phyloP scores from a whole-genome alignment of 2,329 filamentous ascomycete genomes.

The Chaetomium olivaceum region DNA sequence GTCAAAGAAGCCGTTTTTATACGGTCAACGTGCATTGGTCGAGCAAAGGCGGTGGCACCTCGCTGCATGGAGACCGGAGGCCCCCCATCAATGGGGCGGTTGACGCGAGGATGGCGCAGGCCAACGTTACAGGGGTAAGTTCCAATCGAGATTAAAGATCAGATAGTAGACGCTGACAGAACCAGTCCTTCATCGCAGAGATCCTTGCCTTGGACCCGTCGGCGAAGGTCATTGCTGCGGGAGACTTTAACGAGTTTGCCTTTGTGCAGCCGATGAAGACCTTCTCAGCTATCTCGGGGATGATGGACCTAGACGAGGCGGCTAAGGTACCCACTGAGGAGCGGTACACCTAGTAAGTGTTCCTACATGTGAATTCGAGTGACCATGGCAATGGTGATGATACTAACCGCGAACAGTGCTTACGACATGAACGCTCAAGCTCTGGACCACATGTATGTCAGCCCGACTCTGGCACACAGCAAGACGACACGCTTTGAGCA shows the following conservation, averaged over 20 bases:
- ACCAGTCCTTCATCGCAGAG: conserved; percentile 53
- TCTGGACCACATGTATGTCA: conserved; percentile 70
- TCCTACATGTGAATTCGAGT: not conserved
- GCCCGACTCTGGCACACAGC: conserved; percentile 47
- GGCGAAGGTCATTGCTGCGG: conserved; percentile 61
- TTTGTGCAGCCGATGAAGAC: conserved; percentile 60
- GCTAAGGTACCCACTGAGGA: conserved; percentile 54
- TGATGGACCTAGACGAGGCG: conserved; percentile 64
- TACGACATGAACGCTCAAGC: conserved; percentile 70
- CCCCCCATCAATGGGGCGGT: conserved; percentile 68
- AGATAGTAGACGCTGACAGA: conserved; percentile 12
- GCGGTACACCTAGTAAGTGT: conserved; percentile 62
- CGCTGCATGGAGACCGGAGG: conserved; percentile 64
- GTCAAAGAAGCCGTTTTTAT: conserved; percentile 60
- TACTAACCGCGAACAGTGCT: conserved; percentile 38
- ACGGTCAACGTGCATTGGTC: conserved; percentile 71
- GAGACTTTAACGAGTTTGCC: conserved; percentile 73
- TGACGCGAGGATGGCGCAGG: conserved; percentile 56
- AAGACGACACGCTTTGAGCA: conserved; percentile 58
- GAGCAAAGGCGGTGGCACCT: conserved; percentile 65
- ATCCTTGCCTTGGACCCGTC: conserved; percentile 58
- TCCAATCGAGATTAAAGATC: not conserved
- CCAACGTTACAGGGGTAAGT: conserved; percentile 58
- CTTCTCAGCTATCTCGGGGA: conserved; percentile 55
- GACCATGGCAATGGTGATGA: not conserved